Percentiles rank a stretch among this genome's conserved stretches.
Conservation (phyloP, 2,329 filamentous ascomycete species). For the Diaporthe sp. region DNA sequence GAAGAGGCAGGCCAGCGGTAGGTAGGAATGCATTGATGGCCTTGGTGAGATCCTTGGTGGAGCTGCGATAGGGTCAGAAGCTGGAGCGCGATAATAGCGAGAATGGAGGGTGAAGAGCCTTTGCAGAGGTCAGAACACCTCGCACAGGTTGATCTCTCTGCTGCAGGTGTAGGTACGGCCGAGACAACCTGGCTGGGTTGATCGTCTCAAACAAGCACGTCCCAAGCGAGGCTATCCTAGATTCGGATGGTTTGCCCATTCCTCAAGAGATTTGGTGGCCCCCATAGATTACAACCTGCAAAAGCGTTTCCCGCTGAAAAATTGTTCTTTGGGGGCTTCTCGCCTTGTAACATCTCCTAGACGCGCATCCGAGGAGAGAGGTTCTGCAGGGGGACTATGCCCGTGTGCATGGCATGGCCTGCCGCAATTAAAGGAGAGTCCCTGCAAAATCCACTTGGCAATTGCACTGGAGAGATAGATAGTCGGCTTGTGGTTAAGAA, state of each 20-base stretch:
- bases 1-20: constrained; percentile 71
- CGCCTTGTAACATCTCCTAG: not conserved
- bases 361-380: not conserved
- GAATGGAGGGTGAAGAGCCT: not conserved
- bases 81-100: not conserved
- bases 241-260: not conserved
- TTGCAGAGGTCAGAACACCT: not conserved
- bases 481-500: constrained; percentile 4
- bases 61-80: constrained; percentile 54
- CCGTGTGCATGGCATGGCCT: not conserved
- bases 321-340: not conserved
- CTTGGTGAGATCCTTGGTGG: constrained; percentile 73
- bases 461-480: not conserved
- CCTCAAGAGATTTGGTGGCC: not conserved
- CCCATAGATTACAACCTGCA: not conserved
- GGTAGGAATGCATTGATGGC: constrained; percentile 66
- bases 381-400: not conserved
- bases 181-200: no score
- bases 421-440: not conserved
- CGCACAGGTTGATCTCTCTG: not conserved
- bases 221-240: not conserved
- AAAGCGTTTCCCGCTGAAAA: not conserved
- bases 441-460: constrained; percentile 27
- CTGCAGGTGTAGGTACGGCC: not conserved
- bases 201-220: not conserved